Conservation (phyloP, 176 grass and related monocot species). For the Rhynchospora pubera region DNA sequence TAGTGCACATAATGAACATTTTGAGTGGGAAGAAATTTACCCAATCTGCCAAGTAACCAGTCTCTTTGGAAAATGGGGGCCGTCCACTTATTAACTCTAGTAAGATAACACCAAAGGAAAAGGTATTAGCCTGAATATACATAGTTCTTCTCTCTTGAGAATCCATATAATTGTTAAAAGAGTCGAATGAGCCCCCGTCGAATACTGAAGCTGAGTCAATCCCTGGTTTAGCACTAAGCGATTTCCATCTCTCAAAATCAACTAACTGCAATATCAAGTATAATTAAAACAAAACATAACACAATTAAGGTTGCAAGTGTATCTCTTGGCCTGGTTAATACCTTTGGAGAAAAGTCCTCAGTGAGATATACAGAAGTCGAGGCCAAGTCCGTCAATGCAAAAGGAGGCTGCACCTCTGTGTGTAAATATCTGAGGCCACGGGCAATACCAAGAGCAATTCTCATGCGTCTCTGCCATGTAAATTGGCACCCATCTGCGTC, state of each 20-base stretch:
- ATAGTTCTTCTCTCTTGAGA: constrained; percentile 42
- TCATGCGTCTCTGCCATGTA: constrained; percentile 84
- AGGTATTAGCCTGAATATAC: constrained; percentile 80
- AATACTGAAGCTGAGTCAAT: constrained; percentile 28
- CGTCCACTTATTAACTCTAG: constrained; percentile 77
- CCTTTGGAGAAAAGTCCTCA: constrained; percentile 91
- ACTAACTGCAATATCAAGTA: constrained; percentile 47
- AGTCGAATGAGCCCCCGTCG: constrained; percentile 38
- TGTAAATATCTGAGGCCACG: constrained; percentile 72
- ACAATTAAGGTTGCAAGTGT: not conserved
- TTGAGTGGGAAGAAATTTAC: constrained; percentile 25
- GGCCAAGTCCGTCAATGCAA: constrained; percentile 47
- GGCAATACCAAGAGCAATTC: constrained; percentile 53
- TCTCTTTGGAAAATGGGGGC: constrained; percentile 52
- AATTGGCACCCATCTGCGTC: constrained; percentile 70
- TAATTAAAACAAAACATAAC: not conserved
- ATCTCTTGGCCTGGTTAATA: not conserved
- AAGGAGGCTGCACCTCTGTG: constrained; percentile 75
- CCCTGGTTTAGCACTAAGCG: constrained; percentile 43
- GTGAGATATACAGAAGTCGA: constrained; percentile 88
- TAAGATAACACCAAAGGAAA: constrained; percentile 70
- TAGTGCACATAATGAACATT: not conserved
- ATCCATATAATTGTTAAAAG: constrained; percentile 28
- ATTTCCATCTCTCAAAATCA: constrained; percentile 87
- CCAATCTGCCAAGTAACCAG: constrained; percentile 52